These are phyloP conservation scores for Pisolithus tinctorius DNA, from an alignment of 768 basidiomycete genomes.

Conservation along the genomic window DNA sequence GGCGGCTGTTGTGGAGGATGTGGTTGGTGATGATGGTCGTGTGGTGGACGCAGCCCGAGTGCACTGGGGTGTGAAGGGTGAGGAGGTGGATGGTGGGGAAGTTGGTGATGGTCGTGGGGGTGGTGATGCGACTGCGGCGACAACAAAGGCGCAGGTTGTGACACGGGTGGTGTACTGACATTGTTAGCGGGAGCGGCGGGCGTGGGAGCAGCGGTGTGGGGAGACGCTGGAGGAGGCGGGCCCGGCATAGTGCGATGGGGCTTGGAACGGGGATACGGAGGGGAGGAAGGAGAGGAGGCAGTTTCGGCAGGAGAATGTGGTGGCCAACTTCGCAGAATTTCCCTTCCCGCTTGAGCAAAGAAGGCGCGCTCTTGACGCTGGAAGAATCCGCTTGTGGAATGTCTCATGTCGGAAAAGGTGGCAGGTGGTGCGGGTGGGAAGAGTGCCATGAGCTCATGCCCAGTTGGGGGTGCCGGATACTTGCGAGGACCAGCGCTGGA, in stretches of 20 bases:
- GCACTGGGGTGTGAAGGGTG: slow-evolving; percentile 18
- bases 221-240: not conserved
- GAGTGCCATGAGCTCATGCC: slow-evolving; percentile 81
- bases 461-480: slow-evolving; percentile 71
- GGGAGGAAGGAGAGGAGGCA: slow-evolving; percentile 22
- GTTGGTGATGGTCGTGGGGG: slow-evolving; percentile 16
- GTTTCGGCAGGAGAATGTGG: slow-evolving; percentile 18
- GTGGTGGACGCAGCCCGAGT: slow-evolving; percentile 37
- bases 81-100: slow-evolving; percentile 24
- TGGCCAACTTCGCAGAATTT: slow-evolving; percentile 66
- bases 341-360: slow-evolving; percentile 72
- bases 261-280: slow-evolving; percentile 8
- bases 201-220: not conserved
- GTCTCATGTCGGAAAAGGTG: slow-evolving; percentile 45
- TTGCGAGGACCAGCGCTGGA: slow-evolving; percentile 45
- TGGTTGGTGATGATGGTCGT: slow-evolving; percentile 21
- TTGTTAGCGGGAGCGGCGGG: not conserved
- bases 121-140: not conserved
- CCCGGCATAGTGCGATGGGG: not conserved
- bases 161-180: not conserved
- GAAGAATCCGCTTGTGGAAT: slow-evolving; percentile 68
- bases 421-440: slow-evolving; percentile 68
- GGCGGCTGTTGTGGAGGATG: slow-evolving; percentile 8
- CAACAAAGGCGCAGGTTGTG: not conserved
- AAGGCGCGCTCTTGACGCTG: slow-evolving; percentile 72